Evolutionary conservation across 805 yeast genomes (phyloP), one percentile per base, ranked within the genome.

Genomic region (Wickerhamiella qilinensis): DNA sequence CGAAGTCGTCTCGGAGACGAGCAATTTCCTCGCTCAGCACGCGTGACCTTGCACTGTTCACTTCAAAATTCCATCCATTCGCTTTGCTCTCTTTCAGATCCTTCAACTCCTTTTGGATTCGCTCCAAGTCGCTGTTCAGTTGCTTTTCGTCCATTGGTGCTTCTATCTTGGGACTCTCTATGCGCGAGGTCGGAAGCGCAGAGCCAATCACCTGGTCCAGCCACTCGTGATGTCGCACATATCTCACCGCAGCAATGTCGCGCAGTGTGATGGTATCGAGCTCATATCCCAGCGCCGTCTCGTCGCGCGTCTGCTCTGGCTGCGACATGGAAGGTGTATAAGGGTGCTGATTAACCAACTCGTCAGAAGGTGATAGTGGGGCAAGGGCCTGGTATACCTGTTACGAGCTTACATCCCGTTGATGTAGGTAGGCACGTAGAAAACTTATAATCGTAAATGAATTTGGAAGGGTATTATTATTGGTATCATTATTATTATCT

Each of bases 41-140:
- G 24, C 46, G 38, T 17, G 48, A 44, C 42, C 44, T 46, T 4
- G 35, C 40, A 15, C 40, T 43, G 27, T 44, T 42, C 19, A 35
- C 42, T n/a, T 40, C 43, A 20, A 39, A 38, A 29, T 33, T 28
- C 51, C 49, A 40, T 36, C 48, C 49, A 4, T 21, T 40, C 25
- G 40, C 36, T 16, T 42, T 35, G 29, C 52, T 48, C 2, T 32
- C 31, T 35, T 51, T 45, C 16, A 56, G 46, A 21, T 56, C 45
- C 12, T 48, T 47, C 4, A 55, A 38, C 40, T 56, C 60, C 11
- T 33, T 38, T 30, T 51, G 45, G 3, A 44, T 37, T 28, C 43
- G 33, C 9, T 43, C 42, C 18, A 50, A 38, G 27, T 46, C 44
- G 22, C 69, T 68, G 44, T 82, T 88, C n/a, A 82, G 60, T 14